These are phyloP conservation scores for Ascochyta koolunga DNA, from an alignment of 2,329 filamentous ascomycete genomes.

Conservation along the genomic window DNA sequence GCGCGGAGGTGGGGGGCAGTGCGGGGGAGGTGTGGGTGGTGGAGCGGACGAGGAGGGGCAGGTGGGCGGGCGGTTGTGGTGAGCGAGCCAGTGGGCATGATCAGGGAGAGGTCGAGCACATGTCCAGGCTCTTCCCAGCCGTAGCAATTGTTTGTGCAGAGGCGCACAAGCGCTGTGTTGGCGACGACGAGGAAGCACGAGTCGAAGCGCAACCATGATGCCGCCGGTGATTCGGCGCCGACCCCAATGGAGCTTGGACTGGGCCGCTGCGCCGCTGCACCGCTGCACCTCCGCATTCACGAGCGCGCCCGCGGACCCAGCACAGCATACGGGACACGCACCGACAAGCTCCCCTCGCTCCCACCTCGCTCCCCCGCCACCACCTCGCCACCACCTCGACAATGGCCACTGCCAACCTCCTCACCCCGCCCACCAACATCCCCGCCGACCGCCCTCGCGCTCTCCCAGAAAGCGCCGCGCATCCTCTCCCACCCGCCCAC, in stretches of 20 bases:
- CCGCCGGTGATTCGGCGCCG: slow-evolving; percentile 3
- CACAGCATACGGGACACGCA: too few species aligned
- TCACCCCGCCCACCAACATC: slow-evolving; percentile 49
- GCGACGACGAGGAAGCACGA: neutral
- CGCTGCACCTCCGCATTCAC: slow-evolving; percentile 15
- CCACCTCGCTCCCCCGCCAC: slow-evolving; percentile 1
- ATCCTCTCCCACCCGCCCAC: slow-evolving; percentile 48
- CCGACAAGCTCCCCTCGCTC: too few species aligned
- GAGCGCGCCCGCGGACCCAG: too few species aligned
- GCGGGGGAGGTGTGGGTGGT: neutral
- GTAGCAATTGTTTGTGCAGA: neutral
- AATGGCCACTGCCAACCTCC: slow-evolving; percentile 46
- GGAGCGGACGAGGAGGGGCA: slow-evolving; percentile 10
- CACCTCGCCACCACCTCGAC: slow-evolving; percentile 6
- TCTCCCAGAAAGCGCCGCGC: slow-evolving; percentile 55
- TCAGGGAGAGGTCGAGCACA: slow-evolving; percentile 25
- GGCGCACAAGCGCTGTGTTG: slow-evolving; percentile 9
- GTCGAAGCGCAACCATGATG: slow-evolving; percentile 10
- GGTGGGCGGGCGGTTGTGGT: slow-evolving; percentile 24
- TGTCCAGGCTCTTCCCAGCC: slow-evolving; percentile 1
- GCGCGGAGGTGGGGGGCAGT: neutral
- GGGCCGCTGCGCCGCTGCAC: too few species aligned
- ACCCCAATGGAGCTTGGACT: slow-evolving; percentile 19
- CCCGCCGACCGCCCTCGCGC: slow-evolving; percentile 51
- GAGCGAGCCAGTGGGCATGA: slow-evolving; percentile 40